A percentile compares a stretch with the other conserved stretches of the same genome.
Conservation (phyloP, 176 grass and related monocot genomes). For the barley (Hordeum vulgare) region DNA sequence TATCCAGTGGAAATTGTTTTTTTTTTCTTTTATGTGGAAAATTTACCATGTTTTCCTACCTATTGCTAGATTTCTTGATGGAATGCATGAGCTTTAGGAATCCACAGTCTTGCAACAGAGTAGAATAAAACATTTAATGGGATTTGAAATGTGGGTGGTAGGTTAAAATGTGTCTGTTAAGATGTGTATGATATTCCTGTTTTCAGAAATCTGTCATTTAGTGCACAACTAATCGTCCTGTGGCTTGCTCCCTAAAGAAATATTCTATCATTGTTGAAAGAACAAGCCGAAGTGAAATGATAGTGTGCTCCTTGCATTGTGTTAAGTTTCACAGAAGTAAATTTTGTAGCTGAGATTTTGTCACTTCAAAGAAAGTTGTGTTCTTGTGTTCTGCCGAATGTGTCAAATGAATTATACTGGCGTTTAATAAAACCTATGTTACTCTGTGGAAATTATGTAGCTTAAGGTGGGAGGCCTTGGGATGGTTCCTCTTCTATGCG, state of each 20-base stretch:
- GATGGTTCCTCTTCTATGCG: slow-evolving; percentile 80
- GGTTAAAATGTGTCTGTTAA: not conserved
- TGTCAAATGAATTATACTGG: not conserved
- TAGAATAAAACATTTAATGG: not conserved
- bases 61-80: not conserved
- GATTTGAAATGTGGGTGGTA: slow-evolving; percentile 6
- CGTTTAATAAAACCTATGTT: slow-evolving; percentile 3
- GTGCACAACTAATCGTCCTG: not conserved
- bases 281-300: not conserved
- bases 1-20: not conserved
- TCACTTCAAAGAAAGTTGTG: not conserved
- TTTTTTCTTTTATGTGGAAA: not conserved
- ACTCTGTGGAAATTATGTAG: slow-evolving; percentile 30
- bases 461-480: slow-evolving; percentile 75
- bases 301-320: not conserved
- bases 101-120: not conserved
- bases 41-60: not conserved
- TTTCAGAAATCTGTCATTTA: not conserved
- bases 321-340: not conserved
- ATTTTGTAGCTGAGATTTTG: not conserved
- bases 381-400: not conserved
- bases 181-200: not conserved
- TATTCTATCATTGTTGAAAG: not conserved
- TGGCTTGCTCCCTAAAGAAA: not conserved
- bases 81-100: not conserved